phyloP scores from a whole-genome alignment of 2,329 filamentous ascomycete species.

The Epichloe aotearoae region DNA sequence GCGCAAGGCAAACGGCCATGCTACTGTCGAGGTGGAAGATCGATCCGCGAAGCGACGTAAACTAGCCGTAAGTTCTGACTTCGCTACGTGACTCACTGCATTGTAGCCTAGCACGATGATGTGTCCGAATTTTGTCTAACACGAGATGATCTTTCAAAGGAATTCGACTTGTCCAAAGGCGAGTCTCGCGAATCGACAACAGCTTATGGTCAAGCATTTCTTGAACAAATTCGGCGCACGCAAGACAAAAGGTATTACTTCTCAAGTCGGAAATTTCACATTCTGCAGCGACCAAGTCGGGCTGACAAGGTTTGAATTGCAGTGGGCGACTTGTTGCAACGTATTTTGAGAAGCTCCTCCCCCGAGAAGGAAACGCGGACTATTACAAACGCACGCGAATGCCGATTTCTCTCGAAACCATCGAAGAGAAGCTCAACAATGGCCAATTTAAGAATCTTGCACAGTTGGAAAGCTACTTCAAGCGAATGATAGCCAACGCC shows the following conservation, averaged over 20 bases:
- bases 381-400: conserved; percentile 69
- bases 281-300: not conserved
- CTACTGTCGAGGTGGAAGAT: conserved; percentile 33
- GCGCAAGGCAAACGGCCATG: conserved; percentile 38
- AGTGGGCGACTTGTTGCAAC: conserved; percentile 63
- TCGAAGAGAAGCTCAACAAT: conserved; percentile 61
- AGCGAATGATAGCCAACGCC: conserved; percentile 76
- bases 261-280: not conserved
- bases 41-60: conserved; percentile 43
- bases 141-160: conserved; percentile 11
- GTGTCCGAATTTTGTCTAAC: not conserved
- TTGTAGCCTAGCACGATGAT: too few relatives aligned
- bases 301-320: conserved; percentile 1
- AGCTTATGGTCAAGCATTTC: conserved; percentile 56
- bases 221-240: conserved; percentile 62
- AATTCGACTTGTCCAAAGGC: conserved; percentile 36
- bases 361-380: conserved; percentile 49
- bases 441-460: conserved; percentile 58
- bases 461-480: conserved; percentile 70
- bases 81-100: not conserved
- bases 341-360: conserved; percentile 61
- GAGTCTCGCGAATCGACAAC: conserved; percentile 59
- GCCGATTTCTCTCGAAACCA: conserved; percentile 64
- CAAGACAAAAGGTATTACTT: conserved; percentile 63
- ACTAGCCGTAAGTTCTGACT: conserved; percentile 29